Evolutionary conservation across 2,329 filamentous ascomycete species (phyloP).

Genomic region (Colletotrichum tabaci): DNA sequence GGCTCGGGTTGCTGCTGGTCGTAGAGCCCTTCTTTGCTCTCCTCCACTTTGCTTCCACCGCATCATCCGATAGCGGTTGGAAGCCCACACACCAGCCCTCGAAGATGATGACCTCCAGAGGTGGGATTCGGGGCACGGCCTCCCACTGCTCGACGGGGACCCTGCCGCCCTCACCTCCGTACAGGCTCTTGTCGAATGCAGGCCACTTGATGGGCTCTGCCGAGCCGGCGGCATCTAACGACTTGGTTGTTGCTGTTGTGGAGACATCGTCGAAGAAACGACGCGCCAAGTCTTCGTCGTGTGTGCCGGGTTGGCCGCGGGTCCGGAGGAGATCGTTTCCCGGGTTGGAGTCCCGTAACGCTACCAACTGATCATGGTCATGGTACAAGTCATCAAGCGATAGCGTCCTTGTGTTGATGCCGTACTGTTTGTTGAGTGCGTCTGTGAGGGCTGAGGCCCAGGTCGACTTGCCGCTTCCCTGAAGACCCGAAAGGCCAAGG

Average conservation of each 20-base stretch:
- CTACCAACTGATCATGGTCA: slow-evolving; percentile 33
- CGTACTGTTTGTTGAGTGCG: slow-evolving; percentile 33
- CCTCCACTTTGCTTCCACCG: slow-evolving; percentile 30
- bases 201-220: slow-evolving; percentile 24
- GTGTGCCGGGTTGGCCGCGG: slow-evolving; percentile 38
- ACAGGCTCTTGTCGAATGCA: slow-evolving; percentile 38
- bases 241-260: neutral
- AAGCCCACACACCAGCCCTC: slow-evolving; percentile 41
- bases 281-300: slow-evolving; percentile 33
- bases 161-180: slow-evolving; percentile 33
- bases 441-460: slow-evolving; percentile 37
- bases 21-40: slow-evolving; percentile 14
- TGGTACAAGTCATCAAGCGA: slow-evolving; percentile 40
- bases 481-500: slow-evolving; percentile 35
- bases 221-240: no score
- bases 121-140: slow-evolving; percentile 24
- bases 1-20: neutral
- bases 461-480: slow-evolving; percentile 42
- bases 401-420: slow-evolving; percentile 34
- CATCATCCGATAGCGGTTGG: slow-evolving; percentile 14
- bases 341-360: slow-evolving; percentile 24
- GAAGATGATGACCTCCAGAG: slow-evolving; percentile 36
- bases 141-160: slow-evolving; percentile 26
- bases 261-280: slow-evolving; percentile 32
- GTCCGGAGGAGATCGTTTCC: slow-evolving; percentile 29